Conservation (phyloP, 2,329 filamentous ascomycete genomes). For the Paecilomyces sp. region DNA sequence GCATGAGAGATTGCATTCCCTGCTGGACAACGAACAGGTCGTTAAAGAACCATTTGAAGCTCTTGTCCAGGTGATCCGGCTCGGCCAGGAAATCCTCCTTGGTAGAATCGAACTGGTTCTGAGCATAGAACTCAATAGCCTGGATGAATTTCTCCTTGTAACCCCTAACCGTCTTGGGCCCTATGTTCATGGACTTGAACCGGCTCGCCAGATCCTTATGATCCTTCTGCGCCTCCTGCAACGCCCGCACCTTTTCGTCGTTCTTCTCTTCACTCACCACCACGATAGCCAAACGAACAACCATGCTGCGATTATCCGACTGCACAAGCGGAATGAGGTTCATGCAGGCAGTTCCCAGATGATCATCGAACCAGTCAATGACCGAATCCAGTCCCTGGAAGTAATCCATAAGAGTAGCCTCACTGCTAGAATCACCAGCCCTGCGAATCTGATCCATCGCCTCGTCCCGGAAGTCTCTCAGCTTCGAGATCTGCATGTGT, state of each 20-base stretch:
- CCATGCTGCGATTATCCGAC: conserved; percentile 76
- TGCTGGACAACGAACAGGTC: conserved; percentile 91
- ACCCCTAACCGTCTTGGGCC: conserved; percentile 82
- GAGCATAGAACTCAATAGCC: conserved; percentile 66
- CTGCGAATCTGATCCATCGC: conserved; percentile 92
- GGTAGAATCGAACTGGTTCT: conserved; percentile 65
- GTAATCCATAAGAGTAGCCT: conserved; percentile 80
- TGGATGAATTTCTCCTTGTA: conserved; percentile 95
- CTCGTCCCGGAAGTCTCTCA: conserved; percentile 91
- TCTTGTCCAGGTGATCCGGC: conserved; percentile 75
- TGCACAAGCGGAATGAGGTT: conserved; percentile 85
- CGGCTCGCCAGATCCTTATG: conserved; percentile 89
- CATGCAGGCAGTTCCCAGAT: conserved; percentile 79
- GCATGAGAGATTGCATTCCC: conserved; percentile 86
- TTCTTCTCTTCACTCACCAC: conserved; percentile 96
- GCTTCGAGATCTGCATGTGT: conserved; percentile 84
- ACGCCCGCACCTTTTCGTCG: conserved; percentile 79
- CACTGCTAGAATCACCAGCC: conserved; percentile 64
- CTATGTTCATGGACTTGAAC: conserved; percentile 92
- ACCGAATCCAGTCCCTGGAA: conserved; percentile 80
- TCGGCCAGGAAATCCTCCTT: conserved; percentile 75
- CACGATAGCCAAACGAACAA: conserved; percentile 84
- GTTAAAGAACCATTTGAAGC: conserved; percentile 94
- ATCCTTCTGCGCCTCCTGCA: conserved; percentile 91
- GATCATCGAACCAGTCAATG: conserved; percentile 92